Conservation (phyloP, 208 protist species). For the Acanthamoeba rhysodes region DNA sequence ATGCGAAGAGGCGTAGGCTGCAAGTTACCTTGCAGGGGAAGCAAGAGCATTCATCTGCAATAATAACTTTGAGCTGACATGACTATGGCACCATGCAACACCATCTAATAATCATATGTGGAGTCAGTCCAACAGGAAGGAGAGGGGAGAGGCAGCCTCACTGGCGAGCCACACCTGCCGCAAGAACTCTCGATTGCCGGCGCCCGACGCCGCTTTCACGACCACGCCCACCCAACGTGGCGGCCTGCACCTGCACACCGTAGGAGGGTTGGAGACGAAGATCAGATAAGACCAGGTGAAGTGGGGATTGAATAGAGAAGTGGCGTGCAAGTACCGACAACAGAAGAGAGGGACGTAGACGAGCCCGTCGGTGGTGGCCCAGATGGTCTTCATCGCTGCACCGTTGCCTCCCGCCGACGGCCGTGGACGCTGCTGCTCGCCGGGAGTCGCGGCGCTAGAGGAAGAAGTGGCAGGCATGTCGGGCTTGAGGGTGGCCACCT, state of each 20-base stretch:
- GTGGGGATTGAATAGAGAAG: neutral
- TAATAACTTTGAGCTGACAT: too few species aligned
- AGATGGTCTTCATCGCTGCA: neutral
- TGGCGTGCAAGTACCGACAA: neutral
- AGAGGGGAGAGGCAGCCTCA: neutral
- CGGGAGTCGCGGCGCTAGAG: neutral
- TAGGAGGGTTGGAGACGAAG: neutral
- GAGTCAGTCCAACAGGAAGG: neutral
- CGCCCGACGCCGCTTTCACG: neutral
- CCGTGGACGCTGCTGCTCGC: neutral
- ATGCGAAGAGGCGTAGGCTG: too few species aligned
- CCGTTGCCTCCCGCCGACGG: neutral
- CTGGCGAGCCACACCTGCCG: slow-evolving; percentile 41
- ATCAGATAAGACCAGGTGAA: neutral
- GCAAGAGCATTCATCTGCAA: too few species aligned
- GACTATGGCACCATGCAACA: too few species aligned
- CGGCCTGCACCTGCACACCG: neutral
- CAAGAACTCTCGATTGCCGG: slow-evolving; percentile 14
- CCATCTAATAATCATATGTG: too few species aligned
- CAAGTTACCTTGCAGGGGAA: too few species aligned
- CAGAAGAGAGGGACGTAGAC: slow-evolving; percentile 59
- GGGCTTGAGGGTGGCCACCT: neutral
- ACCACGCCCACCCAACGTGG: slow-evolving; percentile 63
- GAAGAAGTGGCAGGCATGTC: neutral
- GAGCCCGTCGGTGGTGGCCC: slow-evolving; percentile 15